A percentile compares a stretch with the other conserved stretches of the same genome.
These are phyloP conservation scores for Asterella californica DNA, from an alignment of 225 moss, liverwort and hornwort genomes.

Conservation along the genomic window DNA sequence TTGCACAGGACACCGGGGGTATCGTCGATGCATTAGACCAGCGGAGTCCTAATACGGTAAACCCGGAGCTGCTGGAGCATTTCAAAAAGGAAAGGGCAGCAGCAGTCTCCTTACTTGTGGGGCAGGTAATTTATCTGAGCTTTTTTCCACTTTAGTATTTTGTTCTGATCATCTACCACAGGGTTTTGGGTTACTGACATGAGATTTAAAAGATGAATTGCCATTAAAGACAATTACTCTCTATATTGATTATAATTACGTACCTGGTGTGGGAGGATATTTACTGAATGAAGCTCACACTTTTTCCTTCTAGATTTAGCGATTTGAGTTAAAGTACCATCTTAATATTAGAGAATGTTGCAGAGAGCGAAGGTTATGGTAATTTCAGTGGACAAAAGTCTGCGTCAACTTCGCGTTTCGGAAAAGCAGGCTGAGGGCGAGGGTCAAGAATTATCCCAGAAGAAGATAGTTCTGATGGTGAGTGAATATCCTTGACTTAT, in stretches of 20 bases:
- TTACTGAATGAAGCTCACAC: background rate
- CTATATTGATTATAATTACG: too few species aligned
- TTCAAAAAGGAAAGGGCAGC: constrained; percentile 47
- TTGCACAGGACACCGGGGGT: background rate
- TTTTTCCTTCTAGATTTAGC: background rate
- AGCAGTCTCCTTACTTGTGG: constrained; percentile 44
- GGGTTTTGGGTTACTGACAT: background rate
- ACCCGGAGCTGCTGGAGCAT: constrained; percentile 36
- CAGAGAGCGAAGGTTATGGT: constrained; percentile 69
- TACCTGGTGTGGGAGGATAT: too few species aligned
- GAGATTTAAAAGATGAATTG: too few species aligned
- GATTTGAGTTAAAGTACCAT: background rate
- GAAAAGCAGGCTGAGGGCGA: constrained; percentile 69
- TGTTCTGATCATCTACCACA: background rate
- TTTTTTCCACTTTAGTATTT: background rate
- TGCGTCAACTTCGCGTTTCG: constrained; percentile 57
- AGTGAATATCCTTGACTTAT: constrained; percentile 11
- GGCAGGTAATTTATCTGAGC: constrained; percentile 40
- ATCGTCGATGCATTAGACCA: constrained; percentile 2
- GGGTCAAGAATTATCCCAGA: constrained; percentile 58
- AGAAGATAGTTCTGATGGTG: constrained; percentile 61
- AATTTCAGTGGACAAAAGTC: constrained; percentile 48
- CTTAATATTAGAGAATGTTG: constrained; percentile 13
- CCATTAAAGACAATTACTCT: too few species aligned
- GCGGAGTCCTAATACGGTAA: background rate